These are phyloP conservation scores for Euphorbia pulcherrima DNA, from an alignment of 345 rosid species.

Conservation along the genomic window DNA sequence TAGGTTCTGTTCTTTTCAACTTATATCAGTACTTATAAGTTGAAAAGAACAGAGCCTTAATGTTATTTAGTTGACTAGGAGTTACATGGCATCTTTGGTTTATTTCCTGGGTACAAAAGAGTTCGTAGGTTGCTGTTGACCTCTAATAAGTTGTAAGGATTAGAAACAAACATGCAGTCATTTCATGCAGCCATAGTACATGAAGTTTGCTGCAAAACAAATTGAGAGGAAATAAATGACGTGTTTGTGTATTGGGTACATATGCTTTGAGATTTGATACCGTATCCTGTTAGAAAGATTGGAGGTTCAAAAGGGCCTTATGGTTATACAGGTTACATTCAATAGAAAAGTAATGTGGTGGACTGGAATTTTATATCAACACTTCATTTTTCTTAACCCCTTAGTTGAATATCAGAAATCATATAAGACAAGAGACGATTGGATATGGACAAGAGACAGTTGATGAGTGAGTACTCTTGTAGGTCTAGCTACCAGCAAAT, in stretches of 20 bases:
- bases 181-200: neutral
- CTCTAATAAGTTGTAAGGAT: neutral
- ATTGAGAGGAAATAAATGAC: neutral
- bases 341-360: neutral
- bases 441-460: neutral
- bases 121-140: neutral
- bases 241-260: neutral
- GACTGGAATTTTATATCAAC: neutral
- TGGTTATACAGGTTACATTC: neutral
- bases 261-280: neutral
- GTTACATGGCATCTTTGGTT: neutral
- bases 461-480: neutral
- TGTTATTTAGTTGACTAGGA: neutral
- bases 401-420: neutral
- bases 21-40: no score
- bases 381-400: neutral
- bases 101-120: neutral
- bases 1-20: no score
- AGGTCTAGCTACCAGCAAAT: neutral
- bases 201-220: neutral
- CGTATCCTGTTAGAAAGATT: neutral
- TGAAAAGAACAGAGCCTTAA: no score
- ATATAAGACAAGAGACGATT: no score
- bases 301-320: conserved; percentile 1
- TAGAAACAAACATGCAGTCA: neutral